Conservation (phyloP, 1,284 basidiomycete species). For the Cutaneotrichosporon spelunceum region DNA sequence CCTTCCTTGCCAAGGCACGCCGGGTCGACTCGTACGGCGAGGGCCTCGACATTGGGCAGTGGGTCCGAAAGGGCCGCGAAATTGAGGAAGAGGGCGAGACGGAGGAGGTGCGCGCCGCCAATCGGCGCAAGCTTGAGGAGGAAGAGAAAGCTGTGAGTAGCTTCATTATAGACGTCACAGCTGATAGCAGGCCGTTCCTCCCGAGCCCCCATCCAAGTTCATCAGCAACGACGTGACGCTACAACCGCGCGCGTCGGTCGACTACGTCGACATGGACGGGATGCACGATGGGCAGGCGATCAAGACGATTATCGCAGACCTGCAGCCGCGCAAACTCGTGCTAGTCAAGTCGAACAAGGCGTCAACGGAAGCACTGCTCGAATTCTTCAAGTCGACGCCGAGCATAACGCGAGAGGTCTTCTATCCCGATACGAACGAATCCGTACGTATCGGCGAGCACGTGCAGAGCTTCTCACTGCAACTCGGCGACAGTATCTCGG, state of each 20-base stretch:
- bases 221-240: conserved; percentile 70
- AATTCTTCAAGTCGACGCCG: conserved; percentile 74
- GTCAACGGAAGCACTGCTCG: conserved; percentile 68
- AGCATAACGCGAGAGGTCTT: conserved; percentile 88
- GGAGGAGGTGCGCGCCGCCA: conserved; percentile 72
- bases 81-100: conserved; percentile 82
- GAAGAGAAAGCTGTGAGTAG: conserved; percentile 70
- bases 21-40: conserved; percentile 95
- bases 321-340: conserved; percentile 93
- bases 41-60: conserved; percentile 87
- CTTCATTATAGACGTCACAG: neutral
- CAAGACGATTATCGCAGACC: conserved; percentile 92
- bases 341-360: conserved; percentile 71
- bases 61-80: conserved; percentile 82
- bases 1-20: conserved; percentile 87
- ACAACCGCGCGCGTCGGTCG: conserved; percentile 74
- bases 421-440: conserved; percentile 69
- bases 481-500: conserved; percentile 81
- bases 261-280: conserved; percentile 94
- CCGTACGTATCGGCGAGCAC: conserved; percentile 87
- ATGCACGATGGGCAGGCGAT: conserved; percentile 93
- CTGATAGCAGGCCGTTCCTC: conserved; percentile 60
- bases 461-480: conserved; percentile 92
- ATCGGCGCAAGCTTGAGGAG: conserved; percentile 65
- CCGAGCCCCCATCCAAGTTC: conserved; percentile 89